Conservation (phyloP, 345 rosid genomes). For the Euphorbia peplus region DNA sequence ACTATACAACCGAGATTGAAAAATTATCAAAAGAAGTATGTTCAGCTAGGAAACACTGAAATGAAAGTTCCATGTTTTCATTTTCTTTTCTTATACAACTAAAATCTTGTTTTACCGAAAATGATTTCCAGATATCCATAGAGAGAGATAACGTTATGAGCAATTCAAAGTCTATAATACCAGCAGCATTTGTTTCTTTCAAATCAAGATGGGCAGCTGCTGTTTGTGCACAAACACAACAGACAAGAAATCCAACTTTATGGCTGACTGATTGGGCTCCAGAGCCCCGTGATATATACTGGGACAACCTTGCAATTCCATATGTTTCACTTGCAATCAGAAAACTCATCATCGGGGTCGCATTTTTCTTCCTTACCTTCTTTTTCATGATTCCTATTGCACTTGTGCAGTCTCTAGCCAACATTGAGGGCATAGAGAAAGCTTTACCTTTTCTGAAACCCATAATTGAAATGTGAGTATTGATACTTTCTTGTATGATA, state of each 20-base stretch:
- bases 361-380: constrained; percentile 88
- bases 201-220: constrained; percentile 92
- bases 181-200: constrained; percentile 86
- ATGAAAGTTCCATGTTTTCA: not conserved
- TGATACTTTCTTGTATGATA: not conserved
- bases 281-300: constrained; percentile 81
- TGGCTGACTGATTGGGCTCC: constrained; percentile 99
- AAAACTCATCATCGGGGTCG: constrained; percentile 59
- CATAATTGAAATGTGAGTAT: constrained; percentile 70
- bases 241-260: constrained; percentile 71
- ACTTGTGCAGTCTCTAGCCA: constrained; percentile 85
- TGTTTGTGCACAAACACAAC: constrained; percentile 94
- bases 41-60: too few species aligned
- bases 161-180: constrained; percentile 53
- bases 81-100: not conserved
- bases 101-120: not conserved
- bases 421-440: constrained; percentile 87
- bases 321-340: constrained; percentile 75
- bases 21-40: constrained; percentile 56
- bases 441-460: constrained; percentile 72
- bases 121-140: constrained; percentile 47
- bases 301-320: constrained; percentile 87
- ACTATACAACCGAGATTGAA: constrained; percentile 56
- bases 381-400: constrained; percentile 97
- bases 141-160: constrained; percentile 57